Conservation (phyloP, 352 stramenopile genomes). For the Paralagenidium karlingii region DNA sequence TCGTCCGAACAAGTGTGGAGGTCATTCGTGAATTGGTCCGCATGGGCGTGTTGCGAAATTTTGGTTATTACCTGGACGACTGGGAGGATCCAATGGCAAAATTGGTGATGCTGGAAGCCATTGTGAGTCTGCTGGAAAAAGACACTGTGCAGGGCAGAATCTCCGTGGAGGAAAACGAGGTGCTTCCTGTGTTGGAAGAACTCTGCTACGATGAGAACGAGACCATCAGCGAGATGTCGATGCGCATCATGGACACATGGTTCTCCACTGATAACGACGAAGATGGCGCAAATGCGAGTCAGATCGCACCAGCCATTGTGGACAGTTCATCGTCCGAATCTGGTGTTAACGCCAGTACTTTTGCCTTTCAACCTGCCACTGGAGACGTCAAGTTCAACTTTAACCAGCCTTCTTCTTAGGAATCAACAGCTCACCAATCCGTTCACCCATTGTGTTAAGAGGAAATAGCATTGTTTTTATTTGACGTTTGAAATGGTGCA, state of each 20-base stretch:
- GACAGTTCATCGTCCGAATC: conserved; percentile 1
- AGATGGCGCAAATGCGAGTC: conserved; percentile 15
- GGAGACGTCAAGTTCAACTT: conserved; percentile 65
- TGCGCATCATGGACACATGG: conserved; percentile 74
- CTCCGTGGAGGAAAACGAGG: conserved; percentile 68
- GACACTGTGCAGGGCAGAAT: conserved; percentile 40
- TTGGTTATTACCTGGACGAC: conserved; percentile 62
- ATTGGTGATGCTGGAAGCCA: conserved; percentile 70
- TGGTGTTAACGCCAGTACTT: conserved; percentile 15
- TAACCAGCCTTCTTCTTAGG: too few relatives aligned
- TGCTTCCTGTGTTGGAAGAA: conserved; percentile 65
- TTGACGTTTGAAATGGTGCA: too few relatives aligned
- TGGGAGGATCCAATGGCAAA: conserved; percentile 80
- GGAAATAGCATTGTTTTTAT: too few relatives aligned
- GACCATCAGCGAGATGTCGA: conserved; percentile 57
- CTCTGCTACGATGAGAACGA: conserved; percentile 75
- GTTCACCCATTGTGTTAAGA: too few relatives aligned
- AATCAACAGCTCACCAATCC: too few relatives aligned
- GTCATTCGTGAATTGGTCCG: conserved; percentile 52
- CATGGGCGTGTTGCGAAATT: conserved; percentile 62
- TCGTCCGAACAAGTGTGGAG: conserved; percentile 44
- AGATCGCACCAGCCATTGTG: conserved; percentile 37
- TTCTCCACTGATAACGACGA: conserved; percentile 45
- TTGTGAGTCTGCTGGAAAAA: conserved; percentile 62
- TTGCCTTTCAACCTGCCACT: conserved; percentile 65